A percentile compares a stretch with the other conserved stretches of the same genome.
Evolutionary conservation across 1,139 yeast species (phyloP).

Genomic region (Debaryomyces coudertii): DNA sequence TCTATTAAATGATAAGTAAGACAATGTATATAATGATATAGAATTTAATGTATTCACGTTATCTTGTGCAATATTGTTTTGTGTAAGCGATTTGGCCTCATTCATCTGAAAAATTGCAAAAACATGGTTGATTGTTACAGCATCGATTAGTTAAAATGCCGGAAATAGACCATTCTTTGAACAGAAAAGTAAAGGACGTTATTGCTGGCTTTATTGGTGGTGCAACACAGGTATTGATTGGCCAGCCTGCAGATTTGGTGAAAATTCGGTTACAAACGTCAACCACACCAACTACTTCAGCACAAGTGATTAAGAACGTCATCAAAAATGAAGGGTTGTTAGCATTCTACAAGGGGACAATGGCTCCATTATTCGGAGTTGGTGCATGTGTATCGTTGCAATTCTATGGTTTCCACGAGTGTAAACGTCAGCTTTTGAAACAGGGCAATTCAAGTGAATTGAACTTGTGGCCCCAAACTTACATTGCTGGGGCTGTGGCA

Average conservation of each 20-base stretch:
- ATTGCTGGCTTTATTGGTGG: slow-evolving; percentile 55
- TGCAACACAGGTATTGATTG: slow-evolving; percentile 72
- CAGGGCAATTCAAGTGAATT: slow-evolving; percentile 32
- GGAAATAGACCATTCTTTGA: slow-evolving; percentile 50
- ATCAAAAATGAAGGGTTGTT: slow-evolving; percentile 59
- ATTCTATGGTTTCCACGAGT: slow-evolving; percentile 78
- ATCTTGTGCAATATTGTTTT: slow-evolving; percentile 12
- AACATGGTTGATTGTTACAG: not conserved
- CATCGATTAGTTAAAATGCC: not conserved
- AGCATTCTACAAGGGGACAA: slow-evolving; percentile 61
- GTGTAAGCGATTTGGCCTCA: slow-evolving; percentile 4
- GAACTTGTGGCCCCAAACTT: slow-evolving; percentile 63
- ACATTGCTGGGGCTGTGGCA: slow-evolving; percentile 73
- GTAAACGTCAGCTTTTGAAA: slow-evolving; percentile 59
- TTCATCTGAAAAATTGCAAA: slow-evolving; percentile 8
- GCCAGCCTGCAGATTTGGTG: slow-evolving; percentile 75
- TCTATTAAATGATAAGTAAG: slow-evolving; percentile 13
- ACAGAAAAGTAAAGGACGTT: slow-evolving; percentile 64
- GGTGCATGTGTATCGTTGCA: slow-evolving; percentile 77
- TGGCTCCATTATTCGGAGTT: slow-evolving; percentile 56
- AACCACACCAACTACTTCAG: slow-evolving; percentile 37
- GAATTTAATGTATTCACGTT: slow-evolving; percentile 10
- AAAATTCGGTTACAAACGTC: slow-evolving; percentile 67
- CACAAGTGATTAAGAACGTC: slow-evolving; percentile 56
- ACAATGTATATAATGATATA: slow-evolving; percentile 6